Evolutionary conservation across 2,329 filamentous ascomycete genomes (phyloP).

Genomic region (Endocalyx cinctus): DNA sequence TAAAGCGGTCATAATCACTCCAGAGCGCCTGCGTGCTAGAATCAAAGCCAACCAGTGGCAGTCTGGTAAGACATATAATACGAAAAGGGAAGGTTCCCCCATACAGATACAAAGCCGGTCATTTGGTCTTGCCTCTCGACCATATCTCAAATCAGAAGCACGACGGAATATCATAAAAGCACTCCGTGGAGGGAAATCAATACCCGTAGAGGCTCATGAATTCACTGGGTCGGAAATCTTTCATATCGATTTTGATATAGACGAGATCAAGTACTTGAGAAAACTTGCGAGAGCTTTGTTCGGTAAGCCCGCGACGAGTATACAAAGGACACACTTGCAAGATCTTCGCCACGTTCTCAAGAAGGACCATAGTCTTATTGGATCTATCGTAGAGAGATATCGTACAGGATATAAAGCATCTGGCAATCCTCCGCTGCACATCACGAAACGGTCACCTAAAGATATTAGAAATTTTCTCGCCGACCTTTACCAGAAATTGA

Average conservation of each 20-base stretch:
- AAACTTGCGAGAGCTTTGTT: conserved; percentile 18
- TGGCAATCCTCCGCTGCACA: conserved; percentile 11
- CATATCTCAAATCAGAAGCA: conserved; percentile 17
- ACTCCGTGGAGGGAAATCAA: conserved; percentile 4
- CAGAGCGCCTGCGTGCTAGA: conserved; percentile 17
- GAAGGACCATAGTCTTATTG: conserved; percentile 12
- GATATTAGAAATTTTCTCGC: conserved; percentile 34
- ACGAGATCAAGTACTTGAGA: conserved; percentile 21
- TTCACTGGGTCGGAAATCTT: conserved; percentile 12
- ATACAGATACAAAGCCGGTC: conserved; percentile 8
- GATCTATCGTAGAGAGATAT: conserved; percentile 14
- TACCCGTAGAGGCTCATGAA: conserved; percentile 7
- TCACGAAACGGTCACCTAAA: conserved; percentile 20
- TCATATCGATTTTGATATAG: conserved; percentile 25
- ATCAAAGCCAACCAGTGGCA: conserved; percentile 24
- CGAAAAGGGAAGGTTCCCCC: conserved; percentile 9
- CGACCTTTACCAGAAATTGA: conserved; percentile 27
- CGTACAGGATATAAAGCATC: conserved; percentile 13
- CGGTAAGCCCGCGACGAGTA: conserved; percentile 9
- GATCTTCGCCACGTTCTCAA: conserved; percentile 26
- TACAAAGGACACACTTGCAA: conserved; percentile 8
- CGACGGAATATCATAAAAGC: conserved; percentile 14
- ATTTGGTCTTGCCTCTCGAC: conserved; percentile 17
- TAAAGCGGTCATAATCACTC: conserved; percentile 9
- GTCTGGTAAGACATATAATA: conserved; percentile 18